A percentile compares a stretch with the other conserved stretches of the same genome.
These are phyloP conservation scores for Podila verticillata DNA, from an alignment of 192 early-diverging fungal genomes.

Conservation along the genomic window DNA sequence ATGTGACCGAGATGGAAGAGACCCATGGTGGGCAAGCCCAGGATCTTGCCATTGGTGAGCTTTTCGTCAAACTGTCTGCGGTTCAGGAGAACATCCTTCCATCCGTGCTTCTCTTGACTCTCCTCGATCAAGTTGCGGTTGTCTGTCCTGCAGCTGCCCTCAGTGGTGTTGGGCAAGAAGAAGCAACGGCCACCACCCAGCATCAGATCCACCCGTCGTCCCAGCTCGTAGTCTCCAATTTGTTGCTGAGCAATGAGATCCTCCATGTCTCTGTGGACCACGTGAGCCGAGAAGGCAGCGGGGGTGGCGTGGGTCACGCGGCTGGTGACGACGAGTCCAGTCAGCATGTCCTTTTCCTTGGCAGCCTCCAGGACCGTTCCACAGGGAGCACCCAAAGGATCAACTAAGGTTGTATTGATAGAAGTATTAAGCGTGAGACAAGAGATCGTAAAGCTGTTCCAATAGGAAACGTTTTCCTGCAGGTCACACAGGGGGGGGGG, in stretches of 20 bases:
- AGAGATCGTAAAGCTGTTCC: no score
- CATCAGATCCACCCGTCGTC: constrained; percentile 83
- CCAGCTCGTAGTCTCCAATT: constrained; percentile 89
- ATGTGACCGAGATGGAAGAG: constrained; percentile 89
- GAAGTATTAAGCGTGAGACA: neutral
- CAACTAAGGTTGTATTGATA: constrained; percentile 43
- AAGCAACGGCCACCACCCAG: constrained; percentile 93
- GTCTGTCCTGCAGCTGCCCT: constrained; percentile 81
- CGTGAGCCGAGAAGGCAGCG: constrained; percentile 84
- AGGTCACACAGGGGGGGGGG: neutral
- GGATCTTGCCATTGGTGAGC: constrained; percentile 7
- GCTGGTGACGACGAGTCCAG: constrained; percentile 92
- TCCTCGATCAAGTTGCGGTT: constrained; percentile 71
- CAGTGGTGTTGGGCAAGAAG: constrained; percentile 76
- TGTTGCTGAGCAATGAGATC: constrained; percentile 90
- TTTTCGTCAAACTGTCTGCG: constrained; percentile 70
- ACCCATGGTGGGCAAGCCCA: constrained; percentile 74
- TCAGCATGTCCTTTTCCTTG: constrained; percentile 80
- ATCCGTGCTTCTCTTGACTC: constrained; percentile 64
- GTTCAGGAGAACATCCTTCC: constrained; percentile 62
- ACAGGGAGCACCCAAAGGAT: constrained; percentile 74
- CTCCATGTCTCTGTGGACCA: constrained; percentile 79
- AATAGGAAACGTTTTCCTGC: no score
- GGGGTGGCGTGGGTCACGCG: constrained; percentile 96
- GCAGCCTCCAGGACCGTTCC: constrained; percentile 96